Conservation (phyloP, 192 early-diverging fungal species). For the Geranomyces variabilis region DNA sequence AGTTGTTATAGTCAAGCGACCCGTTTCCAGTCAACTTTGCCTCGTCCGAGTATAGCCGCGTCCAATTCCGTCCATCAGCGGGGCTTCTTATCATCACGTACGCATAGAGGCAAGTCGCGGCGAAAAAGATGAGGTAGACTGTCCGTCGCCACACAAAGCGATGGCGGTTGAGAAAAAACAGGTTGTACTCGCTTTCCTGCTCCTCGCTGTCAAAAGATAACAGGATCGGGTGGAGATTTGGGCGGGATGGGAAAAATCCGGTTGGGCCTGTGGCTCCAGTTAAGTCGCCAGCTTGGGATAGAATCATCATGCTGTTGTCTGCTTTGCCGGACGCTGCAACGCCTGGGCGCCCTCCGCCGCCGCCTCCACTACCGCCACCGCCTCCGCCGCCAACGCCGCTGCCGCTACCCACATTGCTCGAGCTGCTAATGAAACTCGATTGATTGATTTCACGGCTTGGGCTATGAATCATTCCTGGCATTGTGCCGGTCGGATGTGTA, state of each 20-base stretch:
- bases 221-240: constrained; percentile 59
- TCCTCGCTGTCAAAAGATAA: constrained; percentile 38
- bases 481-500: neutral
- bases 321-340: neutral
- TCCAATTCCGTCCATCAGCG: constrained; percentile 25
- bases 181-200: constrained; percentile 38
- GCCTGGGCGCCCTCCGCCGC: neutral
- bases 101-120: constrained; percentile 28
- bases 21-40: constrained; percentile 5
- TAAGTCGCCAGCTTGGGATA: neutral
- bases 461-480: neutral
- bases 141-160: constrained; percentile 35
- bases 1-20: neutral
- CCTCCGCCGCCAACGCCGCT: neutral
- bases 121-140: constrained; percentile 26
- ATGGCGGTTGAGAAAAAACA: constrained; percentile 38
- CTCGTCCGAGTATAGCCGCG: constrained; percentile 7
- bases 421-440: neutral
- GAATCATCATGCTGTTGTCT: constrained; percentile 9
- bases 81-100: constrained; percentile 41
- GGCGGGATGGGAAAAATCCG: constrained; percentile 10
- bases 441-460: neutral
- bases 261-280: neutral
- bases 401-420: neutral
- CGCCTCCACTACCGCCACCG: neutral